phyloP scores from a whole-genome alignment of 73 alveolate species.

The Paraurostyla sp. region DNA sequence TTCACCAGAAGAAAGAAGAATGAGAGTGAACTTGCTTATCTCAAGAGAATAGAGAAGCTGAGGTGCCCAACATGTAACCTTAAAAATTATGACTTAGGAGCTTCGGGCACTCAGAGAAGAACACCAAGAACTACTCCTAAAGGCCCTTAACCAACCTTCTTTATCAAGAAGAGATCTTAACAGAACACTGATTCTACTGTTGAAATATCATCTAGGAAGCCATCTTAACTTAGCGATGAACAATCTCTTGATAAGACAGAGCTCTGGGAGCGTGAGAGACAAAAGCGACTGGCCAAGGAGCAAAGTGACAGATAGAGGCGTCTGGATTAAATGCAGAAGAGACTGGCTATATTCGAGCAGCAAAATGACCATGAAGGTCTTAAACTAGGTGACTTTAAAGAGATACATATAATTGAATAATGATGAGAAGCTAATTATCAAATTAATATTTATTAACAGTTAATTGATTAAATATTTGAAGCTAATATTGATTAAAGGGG shows the following conservation, averaged over 20 bases:
- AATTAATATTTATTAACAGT: too few species aligned
- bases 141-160: not conserved
- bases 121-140: not conserved
- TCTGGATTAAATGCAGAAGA: not conserved
- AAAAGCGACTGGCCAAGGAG: not conserved
- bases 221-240: not conserved
- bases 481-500: too few species aligned
- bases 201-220: not conserved
- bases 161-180: not conserved
- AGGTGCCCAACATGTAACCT: slow-evolving; percentile 51
- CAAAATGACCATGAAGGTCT: not conserved
- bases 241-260: not conserved
- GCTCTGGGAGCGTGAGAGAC: slow-evolving; percentile 32
- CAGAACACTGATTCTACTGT: not conserved
- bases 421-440: too few species aligned
- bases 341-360: not conserved
- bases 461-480: too few species aligned
- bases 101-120: not conserved
- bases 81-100: slow-evolving; percentile 4
- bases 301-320: not conserved
- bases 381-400: too few species aligned
- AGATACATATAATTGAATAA: too few species aligned
- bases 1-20: slow-evolving; percentile 35
- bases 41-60: slow-evolving; percentile 6
- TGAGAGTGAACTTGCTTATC: slow-evolving; percentile 10